Percentiles rank a stretch among this genome's conserved stretches.
Conservation (phyloP, 2,329 filamentous ascomycete species). For the Fusarium mexicanum region DNA sequence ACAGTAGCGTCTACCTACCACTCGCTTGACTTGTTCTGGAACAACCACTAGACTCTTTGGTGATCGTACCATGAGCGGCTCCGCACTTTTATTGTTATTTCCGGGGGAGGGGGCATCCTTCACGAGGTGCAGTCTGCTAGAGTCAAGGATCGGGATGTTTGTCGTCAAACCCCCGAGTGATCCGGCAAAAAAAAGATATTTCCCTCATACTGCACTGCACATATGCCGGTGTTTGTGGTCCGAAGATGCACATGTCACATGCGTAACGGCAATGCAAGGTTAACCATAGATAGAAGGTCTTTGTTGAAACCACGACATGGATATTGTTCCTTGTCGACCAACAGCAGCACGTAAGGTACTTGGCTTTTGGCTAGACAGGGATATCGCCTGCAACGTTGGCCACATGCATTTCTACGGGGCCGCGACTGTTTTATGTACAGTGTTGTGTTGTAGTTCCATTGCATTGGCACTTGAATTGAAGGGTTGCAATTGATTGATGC, state of each 20-base stretch:
- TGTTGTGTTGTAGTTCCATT: conserved; percentile 15
- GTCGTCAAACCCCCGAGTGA: conserved; percentile 1
- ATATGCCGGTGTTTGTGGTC: conserved; percentile 8
- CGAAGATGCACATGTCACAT: conserved; percentile 5
- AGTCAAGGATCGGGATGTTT: conserved; percentile 2
- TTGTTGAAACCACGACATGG: conserved; percentile 4
- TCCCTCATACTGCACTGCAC: neutral
- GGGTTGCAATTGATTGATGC: neutral
- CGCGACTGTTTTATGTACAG: neutral
- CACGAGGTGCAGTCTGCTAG: neutral
- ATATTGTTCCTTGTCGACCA: neutral
- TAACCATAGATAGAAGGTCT: conserved; percentile 28
- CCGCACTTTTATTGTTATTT: conserved; percentile 20
- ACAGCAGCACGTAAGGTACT: neutral
- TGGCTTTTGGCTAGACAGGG: conserved; percentile 26
- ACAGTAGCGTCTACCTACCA: neutral
- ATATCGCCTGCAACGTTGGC: neutral
- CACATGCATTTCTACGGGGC: neutral
- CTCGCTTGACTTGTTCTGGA: neutral
- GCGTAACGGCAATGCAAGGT: conserved; percentile 2
- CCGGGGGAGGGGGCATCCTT: neutral
- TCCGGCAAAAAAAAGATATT: conserved; percentile 2
- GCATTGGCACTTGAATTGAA: neutral
- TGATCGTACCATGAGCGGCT: conserved; percentile 24
- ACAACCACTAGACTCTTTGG: neutral